A percentile compares a stretch with the other conserved stretches of the same genome.
These are phyloP conservation scores for Pseudonitzschia delicatissima DNA, from an alignment of 108 stramenopile genomes.

Conservation along the genomic window DNA sequence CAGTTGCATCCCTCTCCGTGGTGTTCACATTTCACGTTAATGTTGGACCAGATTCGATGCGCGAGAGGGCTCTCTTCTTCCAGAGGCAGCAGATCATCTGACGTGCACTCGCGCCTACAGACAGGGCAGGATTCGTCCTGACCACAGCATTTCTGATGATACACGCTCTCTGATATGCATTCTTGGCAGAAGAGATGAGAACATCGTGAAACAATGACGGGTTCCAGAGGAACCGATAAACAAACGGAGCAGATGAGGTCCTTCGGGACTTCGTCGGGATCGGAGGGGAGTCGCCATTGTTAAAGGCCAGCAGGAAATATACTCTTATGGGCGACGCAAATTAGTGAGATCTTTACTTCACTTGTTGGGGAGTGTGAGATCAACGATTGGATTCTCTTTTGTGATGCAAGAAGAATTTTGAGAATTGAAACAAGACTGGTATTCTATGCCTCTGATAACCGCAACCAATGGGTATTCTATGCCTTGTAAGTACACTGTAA, in stretches of 20 bases:
- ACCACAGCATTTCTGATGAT: background rate
- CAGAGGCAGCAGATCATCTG: background rate
- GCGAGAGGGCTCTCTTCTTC: background rate
- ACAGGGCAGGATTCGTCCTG: background rate
- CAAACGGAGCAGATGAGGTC: slow-evolving; percentile 32
- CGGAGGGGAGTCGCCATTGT: too few relatives aligned
- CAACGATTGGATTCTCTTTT: too few relatives aligned
- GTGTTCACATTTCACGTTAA: slow-evolving; percentile 26
- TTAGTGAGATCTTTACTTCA: too few relatives aligned
- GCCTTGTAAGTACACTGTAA: too few relatives aligned
- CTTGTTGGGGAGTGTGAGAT: too few relatives aligned
- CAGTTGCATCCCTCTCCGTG: slow-evolving; percentile 15
- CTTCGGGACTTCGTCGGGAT: slow-evolving; percentile 15
- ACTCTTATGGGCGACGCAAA: too few relatives aligned
- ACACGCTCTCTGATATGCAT: slow-evolving; percentile 17
- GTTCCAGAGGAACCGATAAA: slow-evolving; percentile 23
- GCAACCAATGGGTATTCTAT: too few relatives aligned
- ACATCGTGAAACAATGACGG: slow-evolving; percentile 7
- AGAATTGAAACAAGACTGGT: too few relatives aligned
- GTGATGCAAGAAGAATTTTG: too few relatives aligned
- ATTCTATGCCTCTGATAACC: too few relatives aligned
- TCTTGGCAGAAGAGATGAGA: slow-evolving; percentile 23
- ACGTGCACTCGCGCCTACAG: background rate
- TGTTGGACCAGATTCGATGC: slow-evolving; percentile 25
- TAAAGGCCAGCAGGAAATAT: too few relatives aligned